phyloP scores from a whole-genome alignment of 768 basidiomycete genomes.

The Pleurotus citrinopileatus region DNA sequence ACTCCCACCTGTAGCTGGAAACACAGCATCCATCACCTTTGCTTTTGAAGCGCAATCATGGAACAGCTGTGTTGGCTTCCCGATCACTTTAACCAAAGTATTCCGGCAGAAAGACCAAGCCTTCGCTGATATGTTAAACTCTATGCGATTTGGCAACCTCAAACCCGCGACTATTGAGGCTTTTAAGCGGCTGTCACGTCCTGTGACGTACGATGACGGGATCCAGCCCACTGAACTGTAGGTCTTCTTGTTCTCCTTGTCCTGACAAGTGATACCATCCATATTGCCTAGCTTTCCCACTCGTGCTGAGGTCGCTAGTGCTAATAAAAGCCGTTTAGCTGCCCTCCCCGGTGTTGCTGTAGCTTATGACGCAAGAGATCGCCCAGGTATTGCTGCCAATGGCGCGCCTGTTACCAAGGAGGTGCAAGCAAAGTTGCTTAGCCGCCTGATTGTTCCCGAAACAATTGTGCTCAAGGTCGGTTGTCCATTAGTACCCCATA shows the following conservation, averaged over 20 bases:
- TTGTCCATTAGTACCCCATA: slow-evolving; percentile 4
- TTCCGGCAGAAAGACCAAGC: slow-evolving; percentile 86
- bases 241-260: slow-evolving; percentile 15
- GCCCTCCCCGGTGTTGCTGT: slow-evolving; percentile 35
- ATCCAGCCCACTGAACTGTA: slow-evolving; percentile 84
- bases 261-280: not conserved
- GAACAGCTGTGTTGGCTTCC: slow-evolving; percentile 56
- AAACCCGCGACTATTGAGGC: slow-evolving; percentile 35
- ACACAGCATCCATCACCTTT: slow-evolving; percentile 53
- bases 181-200: slow-evolving; percentile 57
- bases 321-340: slow-evolving; percentile 54
- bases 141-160: slow-evolving; percentile 77
- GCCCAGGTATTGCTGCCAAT: slow-evolving; percentile 41
- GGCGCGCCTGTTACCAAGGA: slow-evolving; percentile 30
- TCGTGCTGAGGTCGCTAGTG: slow-evolving; percentile 65
- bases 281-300: slow-evolving; percentile 56
- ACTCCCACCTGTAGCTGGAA: slow-evolving; percentile 72
- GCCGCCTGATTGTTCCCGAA: slow-evolving; percentile 59
- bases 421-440: slow-evolving; percentile 44
- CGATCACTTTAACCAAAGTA: slow-evolving; percentile 64
- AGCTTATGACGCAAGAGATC: slow-evolving; percentile 44
- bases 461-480: slow-evolving; percentile 50
- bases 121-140: slow-evolving; percentile 86
- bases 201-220: slow-evolving; percentile 62
- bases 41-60: slow-evolving; percentile 83